Percentiles rank a stretch among this genome's conserved stretches.
Evolutionary conservation across 2,329 filamentous ascomycete genomes (phyloP).

Genomic region (Colletotrichum viniferum): DNA sequence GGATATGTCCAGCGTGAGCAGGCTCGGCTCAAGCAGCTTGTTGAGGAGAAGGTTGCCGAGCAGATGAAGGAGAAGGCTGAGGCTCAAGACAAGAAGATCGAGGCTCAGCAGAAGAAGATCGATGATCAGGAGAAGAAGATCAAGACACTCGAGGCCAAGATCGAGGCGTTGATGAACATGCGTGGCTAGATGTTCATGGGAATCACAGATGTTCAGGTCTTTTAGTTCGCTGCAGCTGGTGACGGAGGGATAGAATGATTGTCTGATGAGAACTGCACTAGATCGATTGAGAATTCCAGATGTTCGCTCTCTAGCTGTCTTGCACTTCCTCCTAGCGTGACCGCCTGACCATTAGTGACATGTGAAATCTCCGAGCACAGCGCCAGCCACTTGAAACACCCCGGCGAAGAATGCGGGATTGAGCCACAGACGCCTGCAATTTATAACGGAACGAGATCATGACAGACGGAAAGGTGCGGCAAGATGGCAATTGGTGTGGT

Average conservation of each 20-base stretch:
- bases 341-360: not conserved
- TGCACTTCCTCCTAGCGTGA: rapidly evolving
- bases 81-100: too few species aligned
- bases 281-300: not conserved
- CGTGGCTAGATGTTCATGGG: not conserved
- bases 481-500: not conserved
- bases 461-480: not conserved
- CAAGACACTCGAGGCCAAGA: too few species aligned
- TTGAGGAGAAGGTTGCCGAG: too few species aligned
- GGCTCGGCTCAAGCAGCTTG: too few species aligned
- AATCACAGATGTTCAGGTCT: not conserved
- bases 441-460: not conserved
- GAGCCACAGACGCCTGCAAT: not conserved
- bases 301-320: not conserved
- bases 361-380: not conserved
- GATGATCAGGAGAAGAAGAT: too few species aligned
- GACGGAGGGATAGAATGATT: not conserved
- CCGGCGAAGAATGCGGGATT: too few species aligned
- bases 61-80: too few species aligned
- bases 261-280: not conserved
- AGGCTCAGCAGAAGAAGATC: too few species aligned
- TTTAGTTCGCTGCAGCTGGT: not conserved
- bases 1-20: too few species aligned
- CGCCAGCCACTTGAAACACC: too few species aligned
- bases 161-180: not conserved